Evolutionary conservation across 345 rosid species (phyloP), one percentile per base, ranked within the genome.

Genomic region (Corchorus olitorius): DNA sequence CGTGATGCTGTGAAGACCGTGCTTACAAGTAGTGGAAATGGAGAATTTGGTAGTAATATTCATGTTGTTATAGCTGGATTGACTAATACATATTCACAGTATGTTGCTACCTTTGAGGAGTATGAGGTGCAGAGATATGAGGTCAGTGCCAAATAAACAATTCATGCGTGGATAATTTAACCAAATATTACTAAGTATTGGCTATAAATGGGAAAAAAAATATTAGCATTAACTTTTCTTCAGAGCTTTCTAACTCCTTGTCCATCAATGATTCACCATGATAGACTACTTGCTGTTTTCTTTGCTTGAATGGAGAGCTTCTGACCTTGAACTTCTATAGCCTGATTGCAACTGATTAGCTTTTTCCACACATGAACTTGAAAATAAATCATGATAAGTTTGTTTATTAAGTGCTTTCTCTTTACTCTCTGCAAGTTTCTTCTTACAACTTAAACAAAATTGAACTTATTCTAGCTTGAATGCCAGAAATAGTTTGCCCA

Each of bases 121-220:
- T 97, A 94, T 63, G 71, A 92, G 83, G 79, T 91, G 63, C 99
- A 97, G 87, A 89, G 97, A 92, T 97, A 97, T 8, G 99, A 97
- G 91, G 99, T 90, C 76, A 81, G 87, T 80, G 49, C 77, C 10
- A 46, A 58, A 60, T 73, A 35, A 0, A n/a, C 64, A 15, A 14
- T 10, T 35, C 65, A 5, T 54, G 34, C 39, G n/a, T 0, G 14
- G 13, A 56, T 20, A 72, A 55, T 54, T 27, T 55, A 72, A 6
- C 53, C 35, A 39, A 55, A 55, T 55, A 20, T 37, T 55, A 15
- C 33, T 41, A 69, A 33, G 50, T 16, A 69, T 50, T 5, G 34
- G 48, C 48, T 45, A 34, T 35, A 50, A 50, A 43, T 33, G 11
- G n/a, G 2, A 19, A 55, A 55, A 7, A 55, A n/a, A 7, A 20